Evolutionary conservation across 192 early-diverging fungal species (phyloP).

Genomic region (Kickxella alabastrina): DNA sequence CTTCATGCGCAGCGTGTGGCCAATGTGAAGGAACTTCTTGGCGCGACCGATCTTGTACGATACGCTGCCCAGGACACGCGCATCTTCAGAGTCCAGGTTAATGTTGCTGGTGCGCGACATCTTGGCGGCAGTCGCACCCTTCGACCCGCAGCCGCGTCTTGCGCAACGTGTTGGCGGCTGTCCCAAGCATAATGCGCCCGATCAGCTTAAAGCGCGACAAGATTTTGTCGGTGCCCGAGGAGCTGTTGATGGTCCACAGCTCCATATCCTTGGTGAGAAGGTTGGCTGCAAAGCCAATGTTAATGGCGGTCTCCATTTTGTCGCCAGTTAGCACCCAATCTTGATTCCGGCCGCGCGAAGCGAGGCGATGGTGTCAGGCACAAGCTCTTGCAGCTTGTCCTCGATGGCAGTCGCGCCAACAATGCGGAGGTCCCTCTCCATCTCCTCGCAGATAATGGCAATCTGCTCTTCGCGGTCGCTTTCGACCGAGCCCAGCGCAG

Average conservation of each 20-base stretch:
- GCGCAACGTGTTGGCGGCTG: conserved; percentile 18
- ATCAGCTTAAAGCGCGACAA: conserved; percentile 47
- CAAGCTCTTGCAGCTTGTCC: conserved; percentile 94
- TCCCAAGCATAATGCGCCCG: conserved; percentile 48
- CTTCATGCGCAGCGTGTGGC: conserved; percentile 17
- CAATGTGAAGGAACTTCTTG: conserved; percentile 38
- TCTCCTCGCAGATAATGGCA: conserved; percentile 67
- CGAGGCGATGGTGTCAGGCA: conserved; percentile 83
- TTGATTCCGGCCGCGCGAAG: conserved; percentile 85
- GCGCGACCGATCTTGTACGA: conserved; percentile 51
- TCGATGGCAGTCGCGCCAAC: conserved; percentile 96
- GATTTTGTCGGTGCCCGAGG: conserved; percentile 38
- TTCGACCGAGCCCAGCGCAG: conserved; percentile 65
- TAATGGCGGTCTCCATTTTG: conserved; percentile 98
- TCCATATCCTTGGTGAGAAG: conserved; percentile 67
- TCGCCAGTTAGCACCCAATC: conserved; percentile 99
- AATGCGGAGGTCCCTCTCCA: conserved; percentile 77
- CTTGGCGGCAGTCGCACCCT: not conserved
- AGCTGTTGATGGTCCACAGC: conserved; percentile 58
- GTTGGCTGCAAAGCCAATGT: conserved; percentile 90
- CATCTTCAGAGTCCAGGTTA: conserved; percentile 24
- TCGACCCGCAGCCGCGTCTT: not conserved
- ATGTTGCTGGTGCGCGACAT: conserved; percentile 10
- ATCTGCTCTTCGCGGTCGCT: conserved; percentile 70
- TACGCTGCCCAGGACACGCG: conserved; percentile 45